These are phyloP conservation scores for Boletus subluridellus DNA, from an alignment of 1,284 basidiomycete genomes.

Conservation along the genomic window DNA sequence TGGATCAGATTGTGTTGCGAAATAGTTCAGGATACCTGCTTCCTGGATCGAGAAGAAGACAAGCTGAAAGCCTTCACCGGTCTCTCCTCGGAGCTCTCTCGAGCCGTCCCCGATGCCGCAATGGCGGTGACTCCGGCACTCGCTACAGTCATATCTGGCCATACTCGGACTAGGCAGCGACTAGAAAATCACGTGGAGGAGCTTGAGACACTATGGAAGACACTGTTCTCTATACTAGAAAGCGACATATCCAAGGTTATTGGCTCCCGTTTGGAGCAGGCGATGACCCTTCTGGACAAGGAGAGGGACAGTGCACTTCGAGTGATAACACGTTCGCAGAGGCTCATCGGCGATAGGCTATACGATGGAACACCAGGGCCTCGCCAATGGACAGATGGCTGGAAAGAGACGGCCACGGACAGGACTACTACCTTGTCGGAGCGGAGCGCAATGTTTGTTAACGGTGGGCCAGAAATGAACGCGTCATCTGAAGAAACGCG, in stretches of 20 bases:
- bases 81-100: constrained; percentile 45
- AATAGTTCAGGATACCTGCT: constrained; percentile 41
- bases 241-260: constrained; percentile 40
- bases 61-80: constrained; percentile 44
- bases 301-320: constrained; percentile 33
- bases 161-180: constrained; percentile 42
- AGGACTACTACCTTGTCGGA: constrained; percentile 16
- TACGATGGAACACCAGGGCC: constrained; percentile 8
- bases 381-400: constrained; percentile 14
- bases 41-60: constrained; percentile 41
- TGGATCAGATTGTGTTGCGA: constrained; percentile 43
- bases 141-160: constrained; percentile 41
- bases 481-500: constrained; percentile 15
- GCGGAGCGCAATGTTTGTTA: constrained; percentile 5
- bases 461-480: constrained; percentile 8
- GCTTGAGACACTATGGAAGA: constrained; percentile 44
- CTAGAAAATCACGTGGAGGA: constrained; percentile 39
- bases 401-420: constrained; percentile 18
- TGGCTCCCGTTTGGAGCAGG: constrained; percentile 39
- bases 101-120: constrained; percentile 41
- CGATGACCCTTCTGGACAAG: constrained; percentile 35
- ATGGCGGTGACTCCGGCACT: constrained; percentile 44
- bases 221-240: constrained; percentile 41
- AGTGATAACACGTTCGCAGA: constrained; percentile 22
- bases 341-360: constrained; percentile 5